Evolutionary conservation across 2,329 filamentous ascomycete genomes (phyloP).

Genomic region (Arthrinium phaeospermum): DNA sequence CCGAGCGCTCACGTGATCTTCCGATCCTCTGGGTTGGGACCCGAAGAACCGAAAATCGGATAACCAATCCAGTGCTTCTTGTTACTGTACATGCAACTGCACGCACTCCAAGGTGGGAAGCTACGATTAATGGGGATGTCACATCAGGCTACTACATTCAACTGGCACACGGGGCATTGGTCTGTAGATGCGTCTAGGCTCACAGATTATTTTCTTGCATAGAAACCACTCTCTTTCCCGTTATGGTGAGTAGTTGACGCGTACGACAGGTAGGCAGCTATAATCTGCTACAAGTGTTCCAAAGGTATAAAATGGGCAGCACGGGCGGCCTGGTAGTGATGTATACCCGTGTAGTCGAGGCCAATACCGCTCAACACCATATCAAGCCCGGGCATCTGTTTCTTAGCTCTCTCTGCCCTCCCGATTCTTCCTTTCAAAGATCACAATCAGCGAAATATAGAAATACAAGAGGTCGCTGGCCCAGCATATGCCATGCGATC

Average conservation of each 20-base stretch:
- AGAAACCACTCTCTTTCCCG: background rate
- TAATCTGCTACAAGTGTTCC: background rate
- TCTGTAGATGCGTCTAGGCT: background rate
- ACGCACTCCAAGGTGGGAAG: background rate
- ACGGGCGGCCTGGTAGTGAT: too few relatives aligned
- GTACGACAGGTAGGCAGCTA: background rate
- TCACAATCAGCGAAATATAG: too few relatives aligned
- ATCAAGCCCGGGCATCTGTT: background rate
- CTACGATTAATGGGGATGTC: background rate
- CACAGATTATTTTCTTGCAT: background rate
- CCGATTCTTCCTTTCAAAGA: background rate
- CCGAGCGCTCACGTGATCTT: constrained; percentile 12
- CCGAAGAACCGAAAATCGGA: constrained; percentile 9
- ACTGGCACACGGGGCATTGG: background rate
- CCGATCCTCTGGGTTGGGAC: constrained; percentile 5
- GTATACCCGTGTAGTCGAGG: background rate
- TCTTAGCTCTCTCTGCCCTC: background rate
- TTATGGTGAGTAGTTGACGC: background rate
- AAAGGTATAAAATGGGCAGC: background rate
- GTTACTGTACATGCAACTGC: background rate
- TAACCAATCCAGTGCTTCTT: constrained; percentile 18
- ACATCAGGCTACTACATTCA: background rate
- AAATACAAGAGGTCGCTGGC: background rate
- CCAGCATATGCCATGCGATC: background rate
- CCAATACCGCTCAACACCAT: background rate